Base-by-base conservation (phyloP, 768 basidiomycete genomes). In the Phanerochaete carnosa region DNA sequence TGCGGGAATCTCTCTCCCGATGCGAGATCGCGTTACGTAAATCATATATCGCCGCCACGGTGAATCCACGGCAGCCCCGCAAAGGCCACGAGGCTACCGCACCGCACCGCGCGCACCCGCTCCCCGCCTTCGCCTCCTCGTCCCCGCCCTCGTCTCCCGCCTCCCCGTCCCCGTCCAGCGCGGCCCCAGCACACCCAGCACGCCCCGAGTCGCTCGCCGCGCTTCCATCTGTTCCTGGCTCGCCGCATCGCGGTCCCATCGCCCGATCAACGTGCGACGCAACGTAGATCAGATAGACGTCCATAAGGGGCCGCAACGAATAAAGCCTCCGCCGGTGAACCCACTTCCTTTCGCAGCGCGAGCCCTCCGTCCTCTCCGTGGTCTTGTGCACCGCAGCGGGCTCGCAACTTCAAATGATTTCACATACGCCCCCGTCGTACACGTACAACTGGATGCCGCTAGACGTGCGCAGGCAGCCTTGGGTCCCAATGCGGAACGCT, bases 1-100 rank as follows among this genome's bases (percentile, higher is more conserved):
- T 53, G 49, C 56, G 68, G 70, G 65, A 68, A 71, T 69, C 70
- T 71, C 58, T 64, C 59, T 58, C 70, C 70, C 70, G 70, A 71
- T 71, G 45, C 46, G 25, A 50, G 45, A 50, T 58, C 61, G 64
- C 64, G 60, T 62, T 62, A 62, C 56, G 61, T 62, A 70, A 55
- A 59, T 62, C 63, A 60, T 64, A 60, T 64, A 65, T 64, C 57
- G 54, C 62, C 64, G 62, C 65, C 62, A 64, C 66, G 68, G 65
- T 63, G 68, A 69, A 66, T 69, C 68, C 60, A 53, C 65, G 64
- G 66, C 61, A 59, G 64, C 65, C 61, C 62, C 67, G 60, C 66
- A 50, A 50, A n/a, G 47, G 30, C 45, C 61, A 62, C 61, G 61
- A 62, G 61, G 61, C 61, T 62, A 62, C 61, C 62, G 65, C 61